Evolutionary conservation across 179 eudicot species (phyloP).

Genomic region (Beta lomatogona): DNA sequence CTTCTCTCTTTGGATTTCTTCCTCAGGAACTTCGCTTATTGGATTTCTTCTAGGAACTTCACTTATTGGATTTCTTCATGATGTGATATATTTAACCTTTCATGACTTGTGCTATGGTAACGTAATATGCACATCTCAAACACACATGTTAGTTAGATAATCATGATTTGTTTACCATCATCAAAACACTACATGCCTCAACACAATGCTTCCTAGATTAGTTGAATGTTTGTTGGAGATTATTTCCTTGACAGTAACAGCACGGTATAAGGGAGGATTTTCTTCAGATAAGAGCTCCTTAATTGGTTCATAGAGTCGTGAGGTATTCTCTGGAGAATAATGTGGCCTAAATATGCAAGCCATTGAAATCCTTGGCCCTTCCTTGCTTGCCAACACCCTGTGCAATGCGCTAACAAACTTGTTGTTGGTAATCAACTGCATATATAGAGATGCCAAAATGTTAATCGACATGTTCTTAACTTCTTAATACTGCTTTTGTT

Average conservation of each 20-base stretch:
- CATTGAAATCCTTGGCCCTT: slow-evolving; percentile 22
- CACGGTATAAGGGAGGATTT: slow-evolving; percentile 13
- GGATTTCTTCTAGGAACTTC: too few relatives aligned
- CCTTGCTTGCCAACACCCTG: slow-evolving; percentile 11
- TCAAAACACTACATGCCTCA: too few relatives aligned
- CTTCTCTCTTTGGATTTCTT: too few relatives aligned
- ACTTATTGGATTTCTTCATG: too few relatives aligned
- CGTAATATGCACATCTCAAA: too few relatives aligned
- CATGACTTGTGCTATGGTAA: too few relatives aligned
- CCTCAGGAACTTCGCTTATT: too few relatives aligned
- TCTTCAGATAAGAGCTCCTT: slow-evolving; percentile 13
- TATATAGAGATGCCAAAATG: background rate
- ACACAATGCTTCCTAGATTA: background rate
- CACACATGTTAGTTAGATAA: too few relatives aligned
- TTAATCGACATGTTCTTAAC: too few relatives aligned
- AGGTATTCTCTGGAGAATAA: background rate
- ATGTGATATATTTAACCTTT: too few relatives aligned
- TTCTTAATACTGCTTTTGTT: too few relatives aligned
- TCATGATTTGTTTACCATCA: too few relatives aligned
- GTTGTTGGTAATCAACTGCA: slow-evolving; percentile 12
- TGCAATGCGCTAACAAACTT: slow-evolving; percentile 8
- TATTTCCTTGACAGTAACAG: slow-evolving; percentile 18
- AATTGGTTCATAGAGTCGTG: slow-evolving; percentile 15
- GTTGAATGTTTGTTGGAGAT: slow-evolving; percentile 13
- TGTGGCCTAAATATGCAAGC: slow-evolving; percentile 24